Evolutionary conservation across 257 asterid species (phyloP).

Genomic region (Craterostigma plantagineum): DNA sequence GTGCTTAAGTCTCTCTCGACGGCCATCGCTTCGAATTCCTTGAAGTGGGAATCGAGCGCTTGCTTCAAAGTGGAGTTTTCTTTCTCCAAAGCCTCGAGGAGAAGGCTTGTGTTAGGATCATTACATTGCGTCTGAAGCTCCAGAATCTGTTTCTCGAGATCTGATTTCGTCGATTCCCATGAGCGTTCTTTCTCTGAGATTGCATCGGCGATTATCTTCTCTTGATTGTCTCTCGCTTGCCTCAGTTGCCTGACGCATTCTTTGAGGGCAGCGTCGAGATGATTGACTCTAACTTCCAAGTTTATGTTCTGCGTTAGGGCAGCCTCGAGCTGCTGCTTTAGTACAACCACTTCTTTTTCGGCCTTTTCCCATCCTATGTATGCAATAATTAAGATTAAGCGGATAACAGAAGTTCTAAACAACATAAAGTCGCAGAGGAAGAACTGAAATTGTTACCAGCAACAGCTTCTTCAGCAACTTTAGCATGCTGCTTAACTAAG

Average conservation of each 20-base stretch:
- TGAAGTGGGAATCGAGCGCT: slow-evolving; percentile 23
- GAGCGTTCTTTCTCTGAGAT: neutral
- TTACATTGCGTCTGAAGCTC: neutral
- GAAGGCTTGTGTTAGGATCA: slow-evolving; percentile 14
- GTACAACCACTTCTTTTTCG: neutral
- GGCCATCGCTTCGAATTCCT: slow-evolving; percentile 30
- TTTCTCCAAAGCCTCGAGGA: slow-evolving; percentile 27
- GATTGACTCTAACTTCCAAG: slow-evolving; percentile 3
- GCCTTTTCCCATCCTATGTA: slow-evolving; percentile 2
- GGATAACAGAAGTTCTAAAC: neutral
- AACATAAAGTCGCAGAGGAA: neutral
- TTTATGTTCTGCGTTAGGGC: slow-evolving; percentile 2
- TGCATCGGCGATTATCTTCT: neutral
- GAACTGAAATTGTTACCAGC: slow-evolving; percentile 1
- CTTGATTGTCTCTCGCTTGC: slow-evolving; percentile 3
- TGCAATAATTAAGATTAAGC: too few species aligned
- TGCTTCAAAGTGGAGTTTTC: slow-evolving; percentile 36
- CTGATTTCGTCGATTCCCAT: neutral
- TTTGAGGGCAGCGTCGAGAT: slow-evolving; percentile 2
- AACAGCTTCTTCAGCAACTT: slow-evolving; percentile 6
- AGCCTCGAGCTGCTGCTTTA: slow-evolving; percentile 5
- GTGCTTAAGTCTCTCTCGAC: slow-evolving; percentile 60
- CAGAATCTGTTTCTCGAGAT: neutral
- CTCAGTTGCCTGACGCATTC: slow-evolving; percentile 3
- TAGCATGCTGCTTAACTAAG: slow-evolving; percentile 5